Conservation (phyloP, 2,329 filamentous ascomycete genomes). For the Hymenoscyphus infarciens region DNA sequence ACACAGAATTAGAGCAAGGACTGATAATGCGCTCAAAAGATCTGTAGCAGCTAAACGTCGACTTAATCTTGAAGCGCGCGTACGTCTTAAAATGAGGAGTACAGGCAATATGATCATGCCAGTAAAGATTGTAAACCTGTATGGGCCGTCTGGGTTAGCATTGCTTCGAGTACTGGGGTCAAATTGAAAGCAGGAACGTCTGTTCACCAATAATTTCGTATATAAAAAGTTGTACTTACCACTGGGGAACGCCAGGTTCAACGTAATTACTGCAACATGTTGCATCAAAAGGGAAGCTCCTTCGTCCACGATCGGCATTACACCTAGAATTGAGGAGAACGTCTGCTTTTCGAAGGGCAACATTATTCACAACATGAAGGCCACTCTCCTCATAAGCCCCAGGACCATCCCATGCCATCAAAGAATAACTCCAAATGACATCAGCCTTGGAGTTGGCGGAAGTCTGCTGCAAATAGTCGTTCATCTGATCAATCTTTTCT, state of each 20-base stretch:
- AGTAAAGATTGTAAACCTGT: constrained; percentile 31
- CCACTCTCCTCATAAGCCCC: constrained; percentile 45
- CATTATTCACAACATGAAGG: constrained; percentile 44
- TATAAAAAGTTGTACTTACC: constrained; percentile 3
- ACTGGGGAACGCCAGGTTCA: constrained; percentile 38
- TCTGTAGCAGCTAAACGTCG: constrained; percentile 23
- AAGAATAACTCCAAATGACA: constrained; percentile 48
- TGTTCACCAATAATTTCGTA: not conserved
- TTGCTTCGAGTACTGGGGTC: not conserved
- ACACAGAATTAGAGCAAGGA: constrained; percentile 27
- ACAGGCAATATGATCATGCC: constrained; percentile 34
- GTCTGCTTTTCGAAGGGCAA: constrained; percentile 48
- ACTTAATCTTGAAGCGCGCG: constrained; percentile 15
- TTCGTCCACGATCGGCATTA: constrained; percentile 43
- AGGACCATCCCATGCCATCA: constrained; percentile 42
- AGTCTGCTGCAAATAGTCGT: constrained; percentile 45
- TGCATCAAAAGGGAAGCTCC: constrained; percentile 43
- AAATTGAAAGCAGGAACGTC: not conserved
- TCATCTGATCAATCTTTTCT: constrained; percentile 49
- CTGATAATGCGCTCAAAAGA: constrained; percentile 22
- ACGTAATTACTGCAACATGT: constrained; percentile 52
- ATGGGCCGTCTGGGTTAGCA: not conserved
- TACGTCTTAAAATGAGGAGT: constrained; percentile 24
- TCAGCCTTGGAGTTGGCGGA: constrained; percentile 41
- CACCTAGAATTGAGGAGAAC: constrained; percentile 49